These are phyloP conservation scores for Diospyros kaki DNA, from an alignment of 148 eudicot genomes.

Conservation along the genomic window DNA sequence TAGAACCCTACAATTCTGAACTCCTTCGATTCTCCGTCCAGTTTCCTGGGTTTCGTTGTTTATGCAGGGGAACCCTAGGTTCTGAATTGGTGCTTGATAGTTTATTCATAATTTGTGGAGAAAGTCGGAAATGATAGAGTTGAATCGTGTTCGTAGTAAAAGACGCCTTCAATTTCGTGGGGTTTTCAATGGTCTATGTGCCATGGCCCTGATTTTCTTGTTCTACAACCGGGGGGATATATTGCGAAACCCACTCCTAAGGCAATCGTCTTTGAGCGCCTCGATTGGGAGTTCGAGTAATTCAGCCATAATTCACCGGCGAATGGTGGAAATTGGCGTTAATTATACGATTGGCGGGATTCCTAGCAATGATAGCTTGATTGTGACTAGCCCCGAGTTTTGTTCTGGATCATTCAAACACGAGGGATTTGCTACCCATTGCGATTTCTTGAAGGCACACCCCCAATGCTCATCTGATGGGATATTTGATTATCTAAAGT, in stretches of 20 bases:
- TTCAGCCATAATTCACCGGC: slow-evolving; percentile 34
- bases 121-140: slow-evolving; percentile 23
- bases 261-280: slow-evolving; percentile 28
- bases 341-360: slow-evolving; percentile 24
- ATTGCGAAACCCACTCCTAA: slow-evolving; percentile 35
- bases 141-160: slow-evolving; percentile 20
- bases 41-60: too few species aligned
- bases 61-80: not conserved
- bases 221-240: slow-evolving; percentile 52
- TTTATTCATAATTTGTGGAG: not conserved
- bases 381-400: slow-evolving; percentile 29
- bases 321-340: slow-evolving; percentile 38
- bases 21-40: too few species aligned
- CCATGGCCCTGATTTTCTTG: slow-evolving; percentile 47
- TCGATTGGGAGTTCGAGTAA: slow-evolving; percentile 19
- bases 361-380: slow-evolving; percentile 17
- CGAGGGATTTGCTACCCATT: slow-evolving; percentile 40
- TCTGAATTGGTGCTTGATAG: not conserved
- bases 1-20: too few species aligned
- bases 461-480: slow-evolving; percentile 69
- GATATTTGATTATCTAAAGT: slow-evolving; percentile 68
- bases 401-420: slow-evolving; percentile 58
- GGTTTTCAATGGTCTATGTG: slow-evolving; percentile 51
- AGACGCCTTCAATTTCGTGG: slow-evolving; percentile 39
- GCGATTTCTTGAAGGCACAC: slow-evolving; percentile 75